Base-by-base conservation (phyloP, 2,329 filamentous ascomycete genomes). In the Sporothrix curviconia region DNA sequence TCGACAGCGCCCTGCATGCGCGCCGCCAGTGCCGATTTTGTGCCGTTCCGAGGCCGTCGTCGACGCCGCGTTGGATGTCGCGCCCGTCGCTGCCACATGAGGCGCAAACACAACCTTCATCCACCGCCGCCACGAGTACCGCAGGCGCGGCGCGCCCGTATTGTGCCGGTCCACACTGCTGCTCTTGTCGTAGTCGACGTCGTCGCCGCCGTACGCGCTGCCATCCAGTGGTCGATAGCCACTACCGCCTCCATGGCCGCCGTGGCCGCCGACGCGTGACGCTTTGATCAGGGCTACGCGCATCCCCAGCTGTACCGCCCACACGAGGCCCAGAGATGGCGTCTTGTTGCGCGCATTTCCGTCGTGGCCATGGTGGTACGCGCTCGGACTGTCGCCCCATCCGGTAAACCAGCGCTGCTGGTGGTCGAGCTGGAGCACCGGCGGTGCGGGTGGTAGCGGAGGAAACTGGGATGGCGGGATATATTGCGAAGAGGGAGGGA, bases 371-470 rank as follows among this genome's bases (percentile, higher is more conserved):
- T 14, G 7, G 55, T 74, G 69, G n/a, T 73, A 67, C 17, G 74
- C 70, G 24, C 71, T 65, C 15, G 78, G 74, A 57, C 84, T 78
- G 69, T 95, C 89, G 22, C 92, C 91, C 92, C 94, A 96, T 62
- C 94, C 92, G 4, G 92, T 95, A 72, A 96, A 95, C 83, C 92
- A 96, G 43, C 89, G 82, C 70, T 96, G 90, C 71, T 97, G 92
- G 71, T 96, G 89, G 65, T 95, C 86, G 8, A 96, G 81, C 32
- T 83, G 80, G 37, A 96, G 77, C 0, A 85, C 82, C 12, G 78
- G 71, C 0, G 73, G 61, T 70, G 66, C 34, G 14, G 62, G 14
- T 6, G 66, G 64, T 14, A 67, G 67, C 42, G 60, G 54, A 12
- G 55, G 55, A 22, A 51, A 55, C 39, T 57, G 58, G 15, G 62